Percentiles rank a stretch among this genome's conserved stretches.
Evolutionary conservation across 2,329 filamentous ascomycete species (phyloP).

Genomic region (Claviceps citrina): DNA sequence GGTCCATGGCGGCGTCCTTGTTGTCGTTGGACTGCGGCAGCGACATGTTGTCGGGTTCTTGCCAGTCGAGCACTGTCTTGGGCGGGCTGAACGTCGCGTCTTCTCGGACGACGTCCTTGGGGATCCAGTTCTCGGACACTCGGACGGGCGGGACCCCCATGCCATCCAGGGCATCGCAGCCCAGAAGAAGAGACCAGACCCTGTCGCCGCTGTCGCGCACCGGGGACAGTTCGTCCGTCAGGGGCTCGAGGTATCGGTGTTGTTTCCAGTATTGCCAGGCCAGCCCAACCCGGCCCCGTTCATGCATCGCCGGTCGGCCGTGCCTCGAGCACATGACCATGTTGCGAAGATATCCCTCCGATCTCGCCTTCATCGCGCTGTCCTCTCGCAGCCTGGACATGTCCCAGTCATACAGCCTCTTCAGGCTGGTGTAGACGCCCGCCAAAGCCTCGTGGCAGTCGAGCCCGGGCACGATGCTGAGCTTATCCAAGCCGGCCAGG

Average conservation of each 20-base stretch:
- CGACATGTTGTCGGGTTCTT: conserved; percentile 52
- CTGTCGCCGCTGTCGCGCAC: conserved; percentile 28
- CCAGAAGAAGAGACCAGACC: conserved; percentile 53
- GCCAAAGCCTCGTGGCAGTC: conserved; percentile 66
- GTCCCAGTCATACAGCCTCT: conserved; percentile 57
- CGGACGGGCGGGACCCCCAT: conserved; percentile 44
- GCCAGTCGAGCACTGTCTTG: conserved; percentile 48
- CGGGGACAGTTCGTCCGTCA: conserved; percentile 20
- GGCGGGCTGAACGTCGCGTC: conserved; percentile 26
- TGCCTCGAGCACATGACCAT: conserved; percentile 53
- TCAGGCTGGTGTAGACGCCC: conserved; percentile 56
- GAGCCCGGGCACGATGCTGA: conserved; percentile 52
- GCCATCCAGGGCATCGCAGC: conserved; percentile 38
- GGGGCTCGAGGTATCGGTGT: conserved; percentile 30
- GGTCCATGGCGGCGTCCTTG: conserved; percentile 35
- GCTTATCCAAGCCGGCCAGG: conserved; percentile 52
- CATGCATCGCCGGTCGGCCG: conserved; percentile 58
- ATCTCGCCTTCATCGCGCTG: conserved; percentile 26
- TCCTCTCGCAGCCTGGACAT: conserved; percentile 40
- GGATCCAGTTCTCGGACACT: conserved; percentile 61
- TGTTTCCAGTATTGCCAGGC: conserved; percentile 67
- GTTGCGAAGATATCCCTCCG: conserved; percentile 35
- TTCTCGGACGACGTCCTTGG: conserved; percentile 46
- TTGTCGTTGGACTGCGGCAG: conserved; percentile 31
- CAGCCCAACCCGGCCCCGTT: conserved; percentile 49